Conservation (phyloP, 192 early-diverging fungal genomes). For the Umbelopsis sp. region DNA sequence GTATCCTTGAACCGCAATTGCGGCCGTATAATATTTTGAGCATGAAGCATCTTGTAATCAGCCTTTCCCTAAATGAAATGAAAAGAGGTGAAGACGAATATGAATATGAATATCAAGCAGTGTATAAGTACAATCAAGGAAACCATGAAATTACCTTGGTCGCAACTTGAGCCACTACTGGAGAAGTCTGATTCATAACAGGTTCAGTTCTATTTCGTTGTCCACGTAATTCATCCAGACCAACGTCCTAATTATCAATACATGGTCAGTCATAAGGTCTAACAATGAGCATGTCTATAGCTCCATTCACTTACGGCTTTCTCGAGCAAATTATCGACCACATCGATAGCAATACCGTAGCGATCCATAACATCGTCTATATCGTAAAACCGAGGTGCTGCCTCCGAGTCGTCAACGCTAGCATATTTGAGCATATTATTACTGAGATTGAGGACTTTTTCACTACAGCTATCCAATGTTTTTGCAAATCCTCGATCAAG, state of each 20-base stretch:
- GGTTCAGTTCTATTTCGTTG: slow-evolving; percentile 40
- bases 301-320: slow-evolving; percentile 57
- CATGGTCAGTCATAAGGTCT: slow-evolving; percentile 7
- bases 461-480: slow-evolving; percentile 24
- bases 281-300: not conserved
- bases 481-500: slow-evolving; percentile 62
- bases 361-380: slow-evolving; percentile 68
- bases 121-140: not conserved
- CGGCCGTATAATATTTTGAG: slow-evolving; percentile 77
- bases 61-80: slow-evolving; percentile 33
- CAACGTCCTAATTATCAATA: slow-evolving; percentile 66
- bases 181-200: slow-evolving; percentile 43
- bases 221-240: slow-evolving; percentile 71
- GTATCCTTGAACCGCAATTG: slow-evolving; percentile 86
- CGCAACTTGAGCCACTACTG: slow-evolving; percentile 47
- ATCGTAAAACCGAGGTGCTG: slow-evolving; percentile 42
- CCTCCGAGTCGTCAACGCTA: slow-evolving; percentile 38
- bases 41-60: slow-evolving; percentile 63
- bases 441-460: slow-evolving; percentile 24
- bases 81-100: not conserved
- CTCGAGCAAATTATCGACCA: slow-evolving; percentile 82
- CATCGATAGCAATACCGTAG: slow-evolving; percentile 68
- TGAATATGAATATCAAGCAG: not conserved
- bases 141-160: slow-evolving; percentile 20
- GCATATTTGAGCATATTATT: slow-evolving; percentile 33